phyloP scores from a whole-genome alignment of 2,329 filamentous ascomycete species.

The Teratosphaeria nubilosa region DNA sequence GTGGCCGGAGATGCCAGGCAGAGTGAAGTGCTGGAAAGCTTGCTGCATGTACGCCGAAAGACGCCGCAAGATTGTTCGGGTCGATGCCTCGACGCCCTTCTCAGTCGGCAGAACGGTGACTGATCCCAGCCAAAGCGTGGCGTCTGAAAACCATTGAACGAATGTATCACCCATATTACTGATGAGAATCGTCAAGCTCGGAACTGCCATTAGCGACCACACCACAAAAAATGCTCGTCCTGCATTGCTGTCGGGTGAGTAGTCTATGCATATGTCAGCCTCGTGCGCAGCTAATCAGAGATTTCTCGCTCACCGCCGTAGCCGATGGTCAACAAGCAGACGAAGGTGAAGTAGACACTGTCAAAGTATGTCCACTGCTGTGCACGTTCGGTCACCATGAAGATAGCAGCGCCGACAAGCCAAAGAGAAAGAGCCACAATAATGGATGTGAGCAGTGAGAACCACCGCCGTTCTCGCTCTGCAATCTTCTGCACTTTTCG shows the following conservation, averaged over 20 bases:
- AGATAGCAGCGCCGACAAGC: conserved; percentile 42
- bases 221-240: conserved; percentile 48
- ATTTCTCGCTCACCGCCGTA: conserved; percentile 31
- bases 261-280: conserved; percentile 20
- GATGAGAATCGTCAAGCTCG: conserved; percentile 45
- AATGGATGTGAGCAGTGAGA: conserved; percentile 29
- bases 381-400: conserved; percentile 36
- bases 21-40: conserved; percentile 7
- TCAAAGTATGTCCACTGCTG: conserved; percentile 42
- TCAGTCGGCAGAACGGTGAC: conserved; percentile 46
- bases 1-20: conserved; percentile 8
- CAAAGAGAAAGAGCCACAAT: conserved; percentile 34
- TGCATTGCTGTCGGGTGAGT: conserved; percentile 37
- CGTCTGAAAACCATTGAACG: conserved; percentile 43
- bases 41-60: not conserved
- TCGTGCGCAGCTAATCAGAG: not conserved
- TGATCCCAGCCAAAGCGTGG: conserved; percentile 46
- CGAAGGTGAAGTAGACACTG: conserved; percentile 44
- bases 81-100: conserved; percentile 27
- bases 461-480: conserved; percentile 32
- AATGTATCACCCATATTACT: conserved; percentile 46
- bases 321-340: conserved; percentile 44
- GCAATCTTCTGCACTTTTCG: conserved; percentile 31
- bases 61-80: conserved; percentile 14
- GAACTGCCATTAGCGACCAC: conserved; percentile 46